These are phyloP conservation scores for Lagenidium giganteum DNA, from an alignment of 352 stramenopile species.

Conservation along the genomic window DNA sequence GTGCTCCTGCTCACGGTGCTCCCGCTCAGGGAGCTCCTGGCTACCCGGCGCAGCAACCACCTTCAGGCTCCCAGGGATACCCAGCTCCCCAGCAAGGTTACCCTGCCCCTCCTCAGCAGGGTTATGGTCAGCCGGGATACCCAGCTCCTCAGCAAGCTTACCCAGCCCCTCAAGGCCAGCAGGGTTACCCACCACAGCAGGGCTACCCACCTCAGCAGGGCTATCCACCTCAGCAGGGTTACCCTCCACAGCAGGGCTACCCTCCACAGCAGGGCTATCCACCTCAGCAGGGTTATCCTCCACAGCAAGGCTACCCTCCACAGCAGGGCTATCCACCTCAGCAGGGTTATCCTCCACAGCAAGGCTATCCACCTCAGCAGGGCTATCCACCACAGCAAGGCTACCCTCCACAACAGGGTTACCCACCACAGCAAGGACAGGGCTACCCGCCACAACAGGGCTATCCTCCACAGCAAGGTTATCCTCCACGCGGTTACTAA, in stretches of 20 bases:
- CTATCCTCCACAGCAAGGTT: constrained; percentile 16
- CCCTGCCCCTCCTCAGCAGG: constrained; percentile 9
- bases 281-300: constrained; percentile 23
- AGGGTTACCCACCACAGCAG: constrained; percentile 12
- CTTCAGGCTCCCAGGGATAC: too few relatives aligned
- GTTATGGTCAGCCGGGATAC: constrained; percentile 22
- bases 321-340: constrained; percentile 9
- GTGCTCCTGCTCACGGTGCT: constrained; percentile 1
- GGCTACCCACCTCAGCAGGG: constrained; percentile 9
- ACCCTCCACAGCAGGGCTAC: constrained; percentile 7
- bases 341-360: constrained; percentile 8
- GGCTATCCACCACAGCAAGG: constrained; percentile 22
- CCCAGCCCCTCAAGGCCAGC: constrained; percentile 12
- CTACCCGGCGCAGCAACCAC: too few relatives aligned
- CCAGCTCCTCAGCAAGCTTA: constrained; percentile 20
- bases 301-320: constrained; percentile 13
- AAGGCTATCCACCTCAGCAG: constrained; percentile 15
- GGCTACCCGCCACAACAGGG: constrained; percentile 14
- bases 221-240: constrained; percentile 10
- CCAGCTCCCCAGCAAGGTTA: constrained; percentile 8
- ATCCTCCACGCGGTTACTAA: constrained; percentile 16
- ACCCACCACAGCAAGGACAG: constrained; percentile 19
- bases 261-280: constrained; percentile 4
- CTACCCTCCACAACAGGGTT: constrained; percentile 15
- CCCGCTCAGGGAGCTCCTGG: not conserved